A percentile compares a stretch with the other conserved stretches of the same genome.
Evolutionary conservation across 176 grass and related monocot genomes (phyloP).

Genomic region (Elaeis guineensis): DNA sequence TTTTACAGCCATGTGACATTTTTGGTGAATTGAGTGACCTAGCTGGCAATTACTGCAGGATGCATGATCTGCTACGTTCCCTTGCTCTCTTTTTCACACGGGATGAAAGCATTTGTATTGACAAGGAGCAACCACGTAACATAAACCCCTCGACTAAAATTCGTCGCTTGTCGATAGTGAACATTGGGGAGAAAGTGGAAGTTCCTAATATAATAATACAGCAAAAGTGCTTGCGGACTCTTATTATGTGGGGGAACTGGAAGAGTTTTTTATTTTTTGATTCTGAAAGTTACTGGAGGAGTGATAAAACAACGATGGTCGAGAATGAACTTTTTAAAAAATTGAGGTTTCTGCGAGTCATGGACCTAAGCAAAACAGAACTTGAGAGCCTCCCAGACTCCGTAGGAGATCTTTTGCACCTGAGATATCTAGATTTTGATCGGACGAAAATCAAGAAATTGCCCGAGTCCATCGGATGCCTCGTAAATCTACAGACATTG

Average conservation of each 20-base stretch:
- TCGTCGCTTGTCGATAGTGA: constrained; percentile 43
- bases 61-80: constrained; percentile 47
- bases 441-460: constrained; percentile 46
- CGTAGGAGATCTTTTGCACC: constrained; percentile 46
- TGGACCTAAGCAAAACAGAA: constrained; percentile 48
- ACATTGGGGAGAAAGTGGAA: constrained; percentile 35
- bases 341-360: constrained; percentile 33
- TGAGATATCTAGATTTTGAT: constrained; percentile 81
- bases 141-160: constrained; percentile 34
- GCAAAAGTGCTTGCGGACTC: constrained; percentile 56
- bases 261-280: too few relatives aligned
- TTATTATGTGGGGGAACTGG: neutral
- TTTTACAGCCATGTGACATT: constrained; percentile 18
- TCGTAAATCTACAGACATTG: constrained; percentile 69
- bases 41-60: constrained; percentile 31
- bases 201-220: constrained; percentile 52
- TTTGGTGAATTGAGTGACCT: constrained; percentile 24
- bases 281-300: constrained; percentile 25
- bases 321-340: constrained; percentile 40
- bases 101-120: constrained; percentile 57
- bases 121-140: constrained; percentile 33
- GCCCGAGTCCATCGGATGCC: constrained; percentile 58
- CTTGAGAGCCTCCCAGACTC: constrained; percentile 53
- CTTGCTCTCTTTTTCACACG: constrained; percentile 42
- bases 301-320: constrained; percentile 41